Evolutionary conservation across 2,329 filamentous ascomycete species (phyloP), one percentile per base, ranked within the genome.

Genomic region (Paracamarosporium sp.): DNA sequence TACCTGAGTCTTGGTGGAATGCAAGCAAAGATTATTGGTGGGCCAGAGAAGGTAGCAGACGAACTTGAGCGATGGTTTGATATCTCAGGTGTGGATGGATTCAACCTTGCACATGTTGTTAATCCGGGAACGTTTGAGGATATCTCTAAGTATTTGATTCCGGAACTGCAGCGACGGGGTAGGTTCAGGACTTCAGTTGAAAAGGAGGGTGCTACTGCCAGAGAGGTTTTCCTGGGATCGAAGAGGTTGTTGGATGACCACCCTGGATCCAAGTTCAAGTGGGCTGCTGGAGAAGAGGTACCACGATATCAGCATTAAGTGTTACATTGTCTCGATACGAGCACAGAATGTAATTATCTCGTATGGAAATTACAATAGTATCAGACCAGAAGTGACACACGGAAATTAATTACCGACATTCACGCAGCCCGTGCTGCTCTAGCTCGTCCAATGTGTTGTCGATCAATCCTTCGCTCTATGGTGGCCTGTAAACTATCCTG

Each of bases 71-170:
- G 79, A 1, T 91, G 88, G 88, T 79, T 90, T 0, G 65, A 77
- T 4, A 87, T 89, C 66, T 87, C 86, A 0, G 89, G 90, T 62
- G 83, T 91, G 0, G 88, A 91, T 69, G 88, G 88, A 0, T 92
- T 91, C 73, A 92, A 91, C 67, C 82, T 91, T 71, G 86, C 59
- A 17, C 62, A 69, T 38, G 56, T 65, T 6, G 63, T 66, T 27
- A 53, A 63, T n/a, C 67, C 63, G 27, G 61, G 65, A 1, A 59
- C 63, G 2, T 63, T 70, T 47, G 62, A 70, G 8, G 67, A 64
- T 38, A 62, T 69, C 3, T 66, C 68, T 3, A 54, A 67, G 38
- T 60, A 59, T 30, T 28, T 72, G 30, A 27, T 71, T 2, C 68
- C 69, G 9, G 67, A 70, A 58, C 48, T 70, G 36, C 66, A 63